Evolutionary conservation across 2,329 filamentous ascomycete genomes (phyloP).

Genomic region (Huntiella moniliformis): DNA sequence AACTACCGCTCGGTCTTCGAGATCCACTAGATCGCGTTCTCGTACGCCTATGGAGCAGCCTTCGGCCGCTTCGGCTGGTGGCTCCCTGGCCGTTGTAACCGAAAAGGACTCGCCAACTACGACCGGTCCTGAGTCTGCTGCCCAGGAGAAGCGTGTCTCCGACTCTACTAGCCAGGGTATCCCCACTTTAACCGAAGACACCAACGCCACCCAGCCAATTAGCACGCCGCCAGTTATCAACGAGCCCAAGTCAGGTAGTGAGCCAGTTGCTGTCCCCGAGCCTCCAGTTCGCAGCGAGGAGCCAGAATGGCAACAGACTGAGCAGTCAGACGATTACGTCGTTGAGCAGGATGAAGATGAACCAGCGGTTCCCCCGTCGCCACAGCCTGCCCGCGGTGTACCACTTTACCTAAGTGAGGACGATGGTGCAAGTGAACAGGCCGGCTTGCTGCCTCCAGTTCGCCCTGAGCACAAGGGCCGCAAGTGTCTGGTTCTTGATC

Average conservation of each 20-base stretch:
- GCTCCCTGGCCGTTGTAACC: constrained; percentile 21
- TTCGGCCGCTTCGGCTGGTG: constrained; percentile 12
- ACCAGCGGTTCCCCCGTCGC: constrained; percentile 22
- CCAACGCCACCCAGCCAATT: constrained; percentile 26
- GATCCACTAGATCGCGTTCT: constrained; percentile 19
- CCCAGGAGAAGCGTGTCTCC: constrained; percentile 27
- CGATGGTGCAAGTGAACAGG: constrained; percentile 19
- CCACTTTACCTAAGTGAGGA: constrained; percentile 4
- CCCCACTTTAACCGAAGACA: constrained; percentile 24
- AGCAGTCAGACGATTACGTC: constrained; percentile 10
- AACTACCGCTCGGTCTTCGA: constrained; percentile 29
- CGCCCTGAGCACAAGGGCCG: constrained; percentile 62
- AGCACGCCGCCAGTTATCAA: constrained; percentile 17
- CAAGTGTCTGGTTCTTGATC: constrained; percentile 86
- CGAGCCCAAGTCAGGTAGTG: constrained; percentile 18
- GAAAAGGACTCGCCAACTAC: constrained; percentile 27
- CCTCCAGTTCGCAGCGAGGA: constrained; percentile 27
- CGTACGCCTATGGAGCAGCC: constrained; percentile 33
- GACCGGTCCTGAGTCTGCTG: constrained; percentile 19
- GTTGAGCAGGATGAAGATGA: constrained; percentile 13
- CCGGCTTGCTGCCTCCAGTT: constrained; percentile 65
- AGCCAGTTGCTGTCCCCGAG: constrained; percentile 27
- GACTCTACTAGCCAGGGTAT: constrained; percentile 30
- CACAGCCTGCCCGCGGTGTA: constrained; percentile 17
- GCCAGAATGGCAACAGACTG: constrained; percentile 13